A percentile compares a stretch with the other conserved stretches of the same genome.
Conservation (phyloP, 2,329 filamentous ascomycete genomes). For the Aspergillus ochraceus region DNA sequence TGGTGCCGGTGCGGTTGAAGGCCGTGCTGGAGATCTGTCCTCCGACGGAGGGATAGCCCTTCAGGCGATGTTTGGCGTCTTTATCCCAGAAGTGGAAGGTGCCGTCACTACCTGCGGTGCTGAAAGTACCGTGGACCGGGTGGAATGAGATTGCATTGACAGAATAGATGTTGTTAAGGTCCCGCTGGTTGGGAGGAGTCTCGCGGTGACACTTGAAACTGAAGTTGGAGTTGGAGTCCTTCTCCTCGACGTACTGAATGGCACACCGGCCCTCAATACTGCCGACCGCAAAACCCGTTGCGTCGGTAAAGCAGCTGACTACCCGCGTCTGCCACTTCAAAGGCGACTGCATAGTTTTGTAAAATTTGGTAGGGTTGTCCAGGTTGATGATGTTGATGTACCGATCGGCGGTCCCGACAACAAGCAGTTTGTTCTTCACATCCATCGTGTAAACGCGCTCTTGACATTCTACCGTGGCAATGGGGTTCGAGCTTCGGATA, state of each 20-base stretch:
- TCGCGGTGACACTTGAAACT: slow-evolving; percentile 99
- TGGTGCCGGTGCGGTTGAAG: slow-evolving; percentile 84
- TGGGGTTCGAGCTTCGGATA: slow-evolving; percentile 48
- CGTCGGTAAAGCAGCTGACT: slow-evolving; percentile 91
- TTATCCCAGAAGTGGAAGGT: slow-evolving; percentile 83
- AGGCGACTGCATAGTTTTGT: slow-evolving; percentile 94
- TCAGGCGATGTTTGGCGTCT: slow-evolving; percentile 82
- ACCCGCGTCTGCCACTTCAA: slow-evolving; percentile 98
- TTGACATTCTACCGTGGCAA: slow-evolving; percentile 48
- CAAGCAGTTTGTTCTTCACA: slow-evolving; percentile 80
- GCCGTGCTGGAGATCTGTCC: slow-evolving; percentile 86
- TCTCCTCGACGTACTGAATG: slow-evolving; percentile 97
- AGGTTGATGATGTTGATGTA: slow-evolving; percentile 96
- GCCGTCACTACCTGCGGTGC: slow-evolving; percentile 89
- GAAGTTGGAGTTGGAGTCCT: slow-evolving; percentile 89
- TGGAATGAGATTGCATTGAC: slow-evolving; percentile 99
- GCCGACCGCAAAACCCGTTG: slow-evolving; percentile 88
- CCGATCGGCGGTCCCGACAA: slow-evolving; percentile 88
- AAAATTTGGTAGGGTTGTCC: slow-evolving; percentile 82
- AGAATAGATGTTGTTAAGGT: slow-evolving; percentile 84
- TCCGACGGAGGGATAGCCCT: slow-evolving; percentile 81
- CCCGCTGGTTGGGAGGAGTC: slow-evolving; percentile 60
- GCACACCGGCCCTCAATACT: slow-evolving; percentile 96
- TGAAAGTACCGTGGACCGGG: slow-evolving; percentile 95
- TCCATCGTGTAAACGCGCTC: slow-evolving; percentile 81